phyloP scores from a whole-genome alignment of 2,329 filamentous ascomycete species.

The Penicillium palitans region DNA sequence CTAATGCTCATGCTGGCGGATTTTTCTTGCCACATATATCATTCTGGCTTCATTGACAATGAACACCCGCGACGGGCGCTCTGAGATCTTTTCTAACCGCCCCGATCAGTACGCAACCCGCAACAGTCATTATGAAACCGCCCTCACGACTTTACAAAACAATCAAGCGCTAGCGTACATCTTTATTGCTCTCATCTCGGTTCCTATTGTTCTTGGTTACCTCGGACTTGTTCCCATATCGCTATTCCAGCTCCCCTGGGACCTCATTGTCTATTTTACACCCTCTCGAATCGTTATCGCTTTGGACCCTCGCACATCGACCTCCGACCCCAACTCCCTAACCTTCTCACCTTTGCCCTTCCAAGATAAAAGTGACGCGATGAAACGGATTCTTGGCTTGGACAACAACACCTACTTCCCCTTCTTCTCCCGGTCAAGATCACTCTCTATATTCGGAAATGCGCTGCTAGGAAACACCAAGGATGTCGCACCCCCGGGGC shows the following conservation, averaged over 20 bases:
- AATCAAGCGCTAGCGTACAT: constrained; percentile 32
- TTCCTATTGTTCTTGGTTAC: constrained; percentile 34
- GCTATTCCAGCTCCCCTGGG: constrained; percentile 39
- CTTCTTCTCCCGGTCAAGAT: constrained; percentile 57
- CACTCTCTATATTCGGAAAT: constrained; percentile 56
- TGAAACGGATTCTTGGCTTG: constrained; percentile 64
- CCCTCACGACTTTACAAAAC: constrained; percentile 29
- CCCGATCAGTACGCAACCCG: constrained; percentile 27
- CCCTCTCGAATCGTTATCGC: constrained; percentile 44
- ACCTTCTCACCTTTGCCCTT: constrained; percentile 38
- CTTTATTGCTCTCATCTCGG: constrained; percentile 30
- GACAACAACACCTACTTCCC: constrained; percentile 60
- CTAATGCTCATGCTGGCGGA: constrained; percentile 19
- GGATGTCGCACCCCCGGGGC: constrained; percentile 54
- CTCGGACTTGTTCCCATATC: constrained; percentile 33
- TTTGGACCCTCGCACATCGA: constrained; percentile 54
- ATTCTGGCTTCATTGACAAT: constrained; percentile 32
- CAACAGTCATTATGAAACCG: constrained; percentile 37
- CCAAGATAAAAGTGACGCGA: constrained; percentile 62
- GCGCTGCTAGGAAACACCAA: constrained; percentile 37
- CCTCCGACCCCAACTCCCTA: constrained; percentile 43
- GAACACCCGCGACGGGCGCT: constrained; percentile 36
- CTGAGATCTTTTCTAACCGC: constrained; percentile 32
- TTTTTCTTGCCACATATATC: constrained; percentile 24
- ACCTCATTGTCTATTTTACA: constrained; percentile 40